Evolutionary conservation across 352 stramenopile species (phyloP).

Genomic region (Globisporangium carolinianum): DNA sequence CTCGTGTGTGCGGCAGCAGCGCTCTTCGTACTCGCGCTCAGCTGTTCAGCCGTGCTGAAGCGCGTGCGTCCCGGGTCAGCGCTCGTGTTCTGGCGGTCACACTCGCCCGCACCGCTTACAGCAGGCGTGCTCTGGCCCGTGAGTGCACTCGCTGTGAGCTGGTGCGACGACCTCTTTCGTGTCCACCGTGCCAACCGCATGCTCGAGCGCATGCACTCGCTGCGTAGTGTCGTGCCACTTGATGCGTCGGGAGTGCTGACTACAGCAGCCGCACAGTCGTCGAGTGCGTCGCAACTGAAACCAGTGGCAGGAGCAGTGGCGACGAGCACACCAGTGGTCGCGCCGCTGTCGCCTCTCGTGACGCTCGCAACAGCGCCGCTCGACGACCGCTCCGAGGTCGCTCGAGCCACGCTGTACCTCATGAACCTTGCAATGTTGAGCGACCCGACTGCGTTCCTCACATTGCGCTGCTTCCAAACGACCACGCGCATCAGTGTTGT

Average conservation of each 20-base stretch:
- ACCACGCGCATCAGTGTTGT: not conserved
- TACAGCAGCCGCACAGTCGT: too few relatives aligned
- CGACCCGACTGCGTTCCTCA: constrained; percentile 11
- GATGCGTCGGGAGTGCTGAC: too few relatives aligned
- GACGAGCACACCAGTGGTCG: too few relatives aligned
- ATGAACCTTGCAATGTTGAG: constrained; percentile 23
- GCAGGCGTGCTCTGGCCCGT: constrained; percentile 1
- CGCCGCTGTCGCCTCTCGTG: constrained; percentile 10
- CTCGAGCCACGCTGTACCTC: constrained; percentile 9
- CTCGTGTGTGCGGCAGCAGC: not conserved
- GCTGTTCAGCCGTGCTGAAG: not conserved
- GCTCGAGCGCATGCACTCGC: not conserved
- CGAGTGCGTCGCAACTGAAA: too few relatives aligned
- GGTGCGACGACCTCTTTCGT: constrained; percentile 7
- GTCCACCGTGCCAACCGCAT: not conserved
- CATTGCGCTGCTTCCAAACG: not conserved
- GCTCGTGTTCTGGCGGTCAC: constrained; percentile 6
- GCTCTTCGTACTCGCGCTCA: not conserved
- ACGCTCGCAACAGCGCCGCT: constrained; percentile 13
- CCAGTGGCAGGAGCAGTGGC: too few relatives aligned
- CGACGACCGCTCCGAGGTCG: constrained; percentile 1
- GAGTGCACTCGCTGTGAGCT: constrained; percentile 5
- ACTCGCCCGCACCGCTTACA: constrained; percentile 3
- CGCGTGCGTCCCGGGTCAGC: not conserved
- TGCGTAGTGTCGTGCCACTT: not conserved